Percentiles rank a stretch among this genome's conserved stretches.
Evolutionary conservation across 2,329 filamentous ascomycete species (phyloP).

Genomic region (Colletotrichum somersetense): DNA sequence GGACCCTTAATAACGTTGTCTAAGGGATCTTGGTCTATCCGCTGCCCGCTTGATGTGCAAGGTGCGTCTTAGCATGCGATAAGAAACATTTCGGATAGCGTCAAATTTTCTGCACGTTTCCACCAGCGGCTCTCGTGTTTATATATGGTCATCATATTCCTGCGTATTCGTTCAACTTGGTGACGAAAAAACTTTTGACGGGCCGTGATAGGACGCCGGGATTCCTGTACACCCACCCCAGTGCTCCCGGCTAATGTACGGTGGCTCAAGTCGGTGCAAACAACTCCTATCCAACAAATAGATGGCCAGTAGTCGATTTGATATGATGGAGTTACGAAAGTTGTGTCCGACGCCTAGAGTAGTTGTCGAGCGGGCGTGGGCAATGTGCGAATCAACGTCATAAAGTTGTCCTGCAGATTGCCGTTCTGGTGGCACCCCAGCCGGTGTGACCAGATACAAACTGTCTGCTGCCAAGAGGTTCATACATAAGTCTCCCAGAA

Average conservation of each 20-base stretch:
- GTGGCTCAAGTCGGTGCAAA: not conserved
- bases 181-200: not conserved
- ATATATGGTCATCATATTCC: not conserved
- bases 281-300: not conserved
- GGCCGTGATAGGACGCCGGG: not conserved
- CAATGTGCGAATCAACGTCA: not conserved
- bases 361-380: not conserved
- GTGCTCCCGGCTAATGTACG: not conserved
- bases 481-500: not conserved
- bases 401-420: too few relatives aligned
- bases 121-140: not conserved
- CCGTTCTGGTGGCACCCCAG: not conserved
- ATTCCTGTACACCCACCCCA: not conserved
- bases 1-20: not conserved
- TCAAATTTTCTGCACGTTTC: not conserved
- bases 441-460: not conserved
- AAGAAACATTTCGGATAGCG: not conserved
- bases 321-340: too few relatives aligned
- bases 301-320: too few relatives aligned
- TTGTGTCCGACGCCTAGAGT: not conserved
- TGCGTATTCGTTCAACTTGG: not conserved
- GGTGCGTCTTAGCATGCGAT: not conserved
- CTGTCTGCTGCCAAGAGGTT: not conserved
- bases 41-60: not conserved
- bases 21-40: not conserved